Conservation (phyloP, 768 basidiomycete genomes). For the Suillus subalutaceus region DNA sequence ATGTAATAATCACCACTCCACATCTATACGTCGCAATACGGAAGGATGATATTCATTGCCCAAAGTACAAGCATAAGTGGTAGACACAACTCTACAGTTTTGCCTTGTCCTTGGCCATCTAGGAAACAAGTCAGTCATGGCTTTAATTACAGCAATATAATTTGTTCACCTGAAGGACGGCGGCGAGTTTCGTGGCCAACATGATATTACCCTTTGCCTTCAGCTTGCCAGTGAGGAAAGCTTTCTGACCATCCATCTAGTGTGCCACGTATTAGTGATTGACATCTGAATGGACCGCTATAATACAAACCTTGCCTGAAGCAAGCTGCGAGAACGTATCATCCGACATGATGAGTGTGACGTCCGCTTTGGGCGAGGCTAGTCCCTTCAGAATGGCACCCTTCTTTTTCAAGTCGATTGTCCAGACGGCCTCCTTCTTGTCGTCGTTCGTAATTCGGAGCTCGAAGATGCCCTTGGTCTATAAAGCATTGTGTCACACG, state of each 20-base stretch:
- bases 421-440: slow-evolving; percentile 79
- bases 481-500: background rate
- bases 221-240: slow-evolving; percentile 93
- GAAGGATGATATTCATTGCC: background rate
- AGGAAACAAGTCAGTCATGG: background rate
- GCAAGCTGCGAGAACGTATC: slow-evolving; percentile 76
- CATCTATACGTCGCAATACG: slow-evolving; percentile 6
- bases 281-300: background rate
- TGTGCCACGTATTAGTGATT: background rate
- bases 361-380: slow-evolving; percentile 69
- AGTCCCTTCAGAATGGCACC: slow-evolving; percentile 76
- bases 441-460: slow-evolving; percentile 74
- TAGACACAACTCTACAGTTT: slow-evolving; percentile 38
- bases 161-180: slow-evolving; percentile 70
- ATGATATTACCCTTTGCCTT: slow-evolving; percentile 93
- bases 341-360: slow-evolving; percentile 78
- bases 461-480: slow-evolving; percentile 91
- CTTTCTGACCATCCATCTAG: slow-evolving; percentile 89
- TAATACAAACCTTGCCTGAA: slow-evolving; percentile 60
- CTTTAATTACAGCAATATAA: slow-evolving; percentile 8
- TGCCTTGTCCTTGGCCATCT: slow-evolving; percentile 42
- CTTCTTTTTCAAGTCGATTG: slow-evolving; percentile 89
- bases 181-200: slow-evolving; percentile 90
- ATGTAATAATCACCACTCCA: slow-evolving; percentile 22
- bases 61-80: slow-evolving; percentile 13